Conservation (phyloP, 371 early-diverging fungal genomes). For the Mucor racemosus region DNA sequence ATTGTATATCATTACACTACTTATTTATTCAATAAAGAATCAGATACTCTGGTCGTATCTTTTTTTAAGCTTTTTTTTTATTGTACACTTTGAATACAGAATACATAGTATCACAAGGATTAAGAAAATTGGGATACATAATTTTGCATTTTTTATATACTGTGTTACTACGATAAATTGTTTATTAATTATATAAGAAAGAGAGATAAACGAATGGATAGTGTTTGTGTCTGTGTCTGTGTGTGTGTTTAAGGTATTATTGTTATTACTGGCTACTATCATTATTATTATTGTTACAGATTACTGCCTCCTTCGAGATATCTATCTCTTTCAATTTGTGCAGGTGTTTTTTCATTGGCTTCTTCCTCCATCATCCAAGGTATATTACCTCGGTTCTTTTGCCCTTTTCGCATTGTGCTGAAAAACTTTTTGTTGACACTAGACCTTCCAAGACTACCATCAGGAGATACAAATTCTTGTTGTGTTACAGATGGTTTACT, state of each 20-base stretch:
- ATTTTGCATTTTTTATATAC: background rate
- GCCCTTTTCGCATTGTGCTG: constrained; percentile 32
- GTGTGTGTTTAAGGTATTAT: background rate
- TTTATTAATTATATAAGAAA: no score
- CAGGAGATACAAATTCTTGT: background rate
- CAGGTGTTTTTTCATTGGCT: constrained; percentile 25
- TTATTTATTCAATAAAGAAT: background rate
- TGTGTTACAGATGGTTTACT: constrained; percentile 16
- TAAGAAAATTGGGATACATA: background rate
- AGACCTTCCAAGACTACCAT: background rate
- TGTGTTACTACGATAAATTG: constrained; percentile 11
- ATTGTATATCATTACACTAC: background rate
- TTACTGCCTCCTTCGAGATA: constrained; percentile 22
- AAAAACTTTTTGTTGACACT: constrained; percentile 20
- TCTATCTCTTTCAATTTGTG: constrained; percentile 36
- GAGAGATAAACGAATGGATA: background rate
- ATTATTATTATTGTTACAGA: background rate
- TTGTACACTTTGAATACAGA: background rate
- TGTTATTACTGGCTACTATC: background rate
- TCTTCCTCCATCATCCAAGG: constrained; percentile 25
- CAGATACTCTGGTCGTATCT: background rate
- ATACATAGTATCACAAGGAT: background rate
- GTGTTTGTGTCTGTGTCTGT: background rate
- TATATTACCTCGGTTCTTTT: constrained; percentile 24
- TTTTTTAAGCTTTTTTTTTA: background rate